phyloP scores from a whole-genome alignment of 192 early-diverging fungal genomes.

The Coemansia erecta region DNA sequence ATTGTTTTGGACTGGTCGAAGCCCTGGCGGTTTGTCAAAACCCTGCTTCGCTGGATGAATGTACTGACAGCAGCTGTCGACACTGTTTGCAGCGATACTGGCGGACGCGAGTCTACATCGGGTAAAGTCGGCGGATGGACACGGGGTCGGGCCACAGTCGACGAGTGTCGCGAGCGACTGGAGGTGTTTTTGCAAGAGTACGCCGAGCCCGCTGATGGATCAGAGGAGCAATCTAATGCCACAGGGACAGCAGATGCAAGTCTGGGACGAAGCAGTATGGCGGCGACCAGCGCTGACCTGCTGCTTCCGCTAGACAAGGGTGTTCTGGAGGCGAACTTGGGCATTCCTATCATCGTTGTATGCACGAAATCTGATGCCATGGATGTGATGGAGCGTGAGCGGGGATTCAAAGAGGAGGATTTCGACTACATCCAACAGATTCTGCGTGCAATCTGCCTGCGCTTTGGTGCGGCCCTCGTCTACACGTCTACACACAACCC shows the following conservation, averaged over 20 bases:
- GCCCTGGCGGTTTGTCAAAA: conserved; percentile 84
- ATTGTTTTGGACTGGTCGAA: conserved; percentile 88
- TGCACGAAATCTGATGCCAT: conserved; percentile 80
- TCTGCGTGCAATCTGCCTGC: conserved; percentile 84
- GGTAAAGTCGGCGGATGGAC: conserved; percentile 59
- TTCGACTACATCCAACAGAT: conserved; percentile 96
- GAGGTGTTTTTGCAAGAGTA: conserved; percentile 72
- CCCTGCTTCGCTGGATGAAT: conserved; percentile 74
- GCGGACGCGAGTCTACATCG: conserved; percentile 37
- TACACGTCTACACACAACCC: conserved; percentile 84
- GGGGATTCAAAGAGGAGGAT: conserved; percentile 84
- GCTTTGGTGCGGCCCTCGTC: conserved; percentile 85
- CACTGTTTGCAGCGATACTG: conserved; percentile 40
- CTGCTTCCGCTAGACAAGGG: conserved; percentile 74
- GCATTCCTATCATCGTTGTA: conserved; percentile 86
- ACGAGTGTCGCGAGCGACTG: conserved; percentile 69
- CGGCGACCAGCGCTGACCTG: conserved; percentile 35
- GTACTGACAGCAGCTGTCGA: conserved; percentile 63
- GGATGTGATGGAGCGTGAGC: conserved; percentile 71
- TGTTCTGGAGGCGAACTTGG: conserved; percentile 79
- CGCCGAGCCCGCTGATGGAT: conserved; percentile 50
- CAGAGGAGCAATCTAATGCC: conserved; percentile 27
- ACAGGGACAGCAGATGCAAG: conserved; percentile 16
- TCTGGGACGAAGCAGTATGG: conserved; percentile 12
- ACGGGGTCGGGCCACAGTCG: conserved; percentile 63